Evolutionary conservation across 2,329 filamentous ascomycete species (phyloP), one percentile per base, ranked within the genome.

Genomic region (Pyricularia sp.): DNA sequence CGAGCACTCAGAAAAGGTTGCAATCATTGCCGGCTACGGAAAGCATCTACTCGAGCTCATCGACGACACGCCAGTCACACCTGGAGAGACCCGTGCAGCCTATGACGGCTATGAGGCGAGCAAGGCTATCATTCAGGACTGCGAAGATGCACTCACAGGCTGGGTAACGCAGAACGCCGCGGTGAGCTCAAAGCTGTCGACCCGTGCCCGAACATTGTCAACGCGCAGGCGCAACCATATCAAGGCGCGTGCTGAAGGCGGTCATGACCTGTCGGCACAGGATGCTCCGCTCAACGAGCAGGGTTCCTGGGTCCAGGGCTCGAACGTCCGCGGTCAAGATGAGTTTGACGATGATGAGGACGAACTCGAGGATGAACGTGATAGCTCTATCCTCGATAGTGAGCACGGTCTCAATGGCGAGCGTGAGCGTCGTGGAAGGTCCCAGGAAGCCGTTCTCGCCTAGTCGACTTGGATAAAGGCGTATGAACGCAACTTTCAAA

Each of bases 91-190:
- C 24, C 90, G 94, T 68, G 86, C 91, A 64, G 93, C 94, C 1
- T 99, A 99, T 74, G 94, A 99, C 73, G 94, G 94, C 68, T 99
- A 99, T 75, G 94, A 99, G 76, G 93, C 93, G 68, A 96, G 91
- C 84, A 97, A 97, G 80, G 93, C 90, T 68, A 97, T 99, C 78
- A 97, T 99, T 73, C 94, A 99, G 79, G 94, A 99, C 78, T 99
- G 94, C 76, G 94, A 99, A 78, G 93, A 97, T 74, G 85, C 94
- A 1, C 87, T 99, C 67, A 97, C 92, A 75, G 97, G 96, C 82
- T 99, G 94, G 94, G 92, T 97, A 53, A 84, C 87, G 66, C 88
- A 91, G 72, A 94, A 96, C 73, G 93, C 94, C 6, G 88, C 91
- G 60, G 92, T 99, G 70, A 89, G 84, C 65, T 88, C 93, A 68